Conservation (phyloP, 257 asterid genomes). For the Nicotiana sylvestris region DNA sequence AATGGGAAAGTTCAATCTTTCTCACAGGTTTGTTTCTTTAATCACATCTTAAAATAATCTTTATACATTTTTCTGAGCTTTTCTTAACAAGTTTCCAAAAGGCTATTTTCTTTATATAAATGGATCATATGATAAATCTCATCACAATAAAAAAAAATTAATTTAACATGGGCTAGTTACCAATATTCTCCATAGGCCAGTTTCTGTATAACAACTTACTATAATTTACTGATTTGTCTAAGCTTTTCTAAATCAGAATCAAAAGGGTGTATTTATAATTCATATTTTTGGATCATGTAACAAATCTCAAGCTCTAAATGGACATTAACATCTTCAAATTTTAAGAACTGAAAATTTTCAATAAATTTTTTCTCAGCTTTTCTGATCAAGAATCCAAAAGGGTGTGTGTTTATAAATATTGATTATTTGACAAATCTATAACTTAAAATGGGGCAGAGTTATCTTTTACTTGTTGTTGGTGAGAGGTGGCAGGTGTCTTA, state of each 20-base stretch:
- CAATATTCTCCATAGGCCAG: not conserved
- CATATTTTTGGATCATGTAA: not conserved
- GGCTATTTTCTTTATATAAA: not conserved
- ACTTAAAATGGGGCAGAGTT: too few relatives aligned
- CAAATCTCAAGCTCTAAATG: not conserved
- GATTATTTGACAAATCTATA: too few relatives aligned
- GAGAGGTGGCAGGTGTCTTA: too few relatives aligned
- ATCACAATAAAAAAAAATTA: not conserved
- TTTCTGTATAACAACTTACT: not conserved
- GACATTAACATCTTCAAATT: too few relatives aligned
- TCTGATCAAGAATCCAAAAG: not conserved
- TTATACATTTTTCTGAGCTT: not conserved
- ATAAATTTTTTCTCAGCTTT: too few relatives aligned
- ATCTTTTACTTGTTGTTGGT: too few relatives aligned
- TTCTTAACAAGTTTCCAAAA: not conserved
- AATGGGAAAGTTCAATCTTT: constrained; percentile 71
- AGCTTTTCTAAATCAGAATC: not conserved
- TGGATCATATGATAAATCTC: not conserved
- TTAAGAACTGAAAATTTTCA: too few relatives aligned
- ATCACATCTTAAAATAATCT: not conserved
- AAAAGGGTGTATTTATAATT: not conserved
- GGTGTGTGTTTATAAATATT: not conserved
- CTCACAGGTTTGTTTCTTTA: constrained; percentile 58
- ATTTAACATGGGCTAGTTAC: not conserved
- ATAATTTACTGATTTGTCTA: not conserved